A percentile compares a stretch with the other conserved stretches of the same genome.
These are phyloP conservation scores for Syzygium malaccense DNA, from an alignment of 441 rosid genomes.

Conservation along the genomic window DNA sequence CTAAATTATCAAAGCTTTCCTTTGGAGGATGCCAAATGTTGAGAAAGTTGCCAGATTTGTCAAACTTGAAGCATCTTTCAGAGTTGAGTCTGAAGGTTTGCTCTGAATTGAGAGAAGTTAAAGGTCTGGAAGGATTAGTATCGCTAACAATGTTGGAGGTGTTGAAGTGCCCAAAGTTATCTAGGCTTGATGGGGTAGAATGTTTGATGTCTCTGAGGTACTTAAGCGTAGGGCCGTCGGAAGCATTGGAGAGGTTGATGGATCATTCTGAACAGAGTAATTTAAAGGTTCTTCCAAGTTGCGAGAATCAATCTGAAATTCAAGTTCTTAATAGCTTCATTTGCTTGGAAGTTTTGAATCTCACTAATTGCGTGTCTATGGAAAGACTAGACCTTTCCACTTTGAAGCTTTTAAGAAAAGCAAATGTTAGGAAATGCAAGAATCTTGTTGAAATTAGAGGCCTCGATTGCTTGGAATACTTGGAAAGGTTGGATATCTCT, in stretches of 20 bases:
- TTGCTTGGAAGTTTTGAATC: not conserved
- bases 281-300: not conserved
- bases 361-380: not conserved
- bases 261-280: not conserved
- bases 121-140: not conserved
- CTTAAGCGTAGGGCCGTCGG: fast-evolving
- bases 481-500: not conserved
- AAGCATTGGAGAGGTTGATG: not conserved
- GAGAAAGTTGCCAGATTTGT: not conserved
- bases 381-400: not conserved
- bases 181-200: not conserved
- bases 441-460: not conserved
- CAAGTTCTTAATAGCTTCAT: not conserved
- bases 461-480: not conserved
- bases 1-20: not conserved
- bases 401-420: not conserved
- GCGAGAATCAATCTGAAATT: not conserved
- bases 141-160: not conserved
- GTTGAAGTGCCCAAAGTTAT: not conserved
- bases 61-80: not conserved
- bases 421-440: not conserved
- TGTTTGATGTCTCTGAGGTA: not conserved
- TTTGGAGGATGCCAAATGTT: not conserved
- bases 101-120: not conserved
- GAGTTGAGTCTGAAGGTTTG: not conserved